phyloP scores from a whole-genome alignment of 345 rosid genomes.

The Abelmoschus esculentus region DNA sequence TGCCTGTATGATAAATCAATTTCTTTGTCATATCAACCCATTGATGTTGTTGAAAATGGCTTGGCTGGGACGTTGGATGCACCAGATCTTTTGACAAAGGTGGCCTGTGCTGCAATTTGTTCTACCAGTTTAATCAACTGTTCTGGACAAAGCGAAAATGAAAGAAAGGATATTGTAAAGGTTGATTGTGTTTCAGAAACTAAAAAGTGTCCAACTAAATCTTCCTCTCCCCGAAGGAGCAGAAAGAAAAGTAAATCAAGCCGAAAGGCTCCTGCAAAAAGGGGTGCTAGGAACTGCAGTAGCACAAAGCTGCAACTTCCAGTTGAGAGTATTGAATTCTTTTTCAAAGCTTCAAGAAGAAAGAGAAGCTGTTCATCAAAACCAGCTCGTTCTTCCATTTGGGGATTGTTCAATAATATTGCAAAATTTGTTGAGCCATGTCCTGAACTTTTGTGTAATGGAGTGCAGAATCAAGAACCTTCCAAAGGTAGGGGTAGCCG shows the following conservation, averaged over 20 bases:
- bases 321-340: constrained; percentile 21
- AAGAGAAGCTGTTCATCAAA: constrained; percentile 66
- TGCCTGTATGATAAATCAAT: constrained; percentile 8
- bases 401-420: constrained; percentile 59
- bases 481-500: constrained; percentile 27
- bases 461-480: constrained; percentile 28
- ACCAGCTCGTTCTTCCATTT: constrained; percentile 55
- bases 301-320: constrained; percentile 30
- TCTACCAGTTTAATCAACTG: constrained; percentile 28
- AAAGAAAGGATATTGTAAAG: constrained; percentile 30
- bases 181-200: constrained; percentile 36
- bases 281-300: constrained; percentile 25
- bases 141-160: constrained; percentile 21
- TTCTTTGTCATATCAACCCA: constrained; percentile 15
- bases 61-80: constrained; percentile 23
- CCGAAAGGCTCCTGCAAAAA: constrained; percentile 32
- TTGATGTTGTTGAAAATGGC: constrained; percentile 19
- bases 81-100: constrained; percentile 21
- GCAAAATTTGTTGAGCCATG: constrained; percentile 32
- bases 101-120: constrained; percentile 17
- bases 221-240: constrained; percentile 41
- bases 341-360: constrained; percentile 39
- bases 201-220: constrained; percentile 19
- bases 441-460: constrained; percentile 30
- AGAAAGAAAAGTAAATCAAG: constrained; percentile 34